These are phyloP conservation scores for Keithomyces neogunnii DNA, from an alignment of 2,329 filamentous ascomycete species.

Conservation along the genomic window DNA sequence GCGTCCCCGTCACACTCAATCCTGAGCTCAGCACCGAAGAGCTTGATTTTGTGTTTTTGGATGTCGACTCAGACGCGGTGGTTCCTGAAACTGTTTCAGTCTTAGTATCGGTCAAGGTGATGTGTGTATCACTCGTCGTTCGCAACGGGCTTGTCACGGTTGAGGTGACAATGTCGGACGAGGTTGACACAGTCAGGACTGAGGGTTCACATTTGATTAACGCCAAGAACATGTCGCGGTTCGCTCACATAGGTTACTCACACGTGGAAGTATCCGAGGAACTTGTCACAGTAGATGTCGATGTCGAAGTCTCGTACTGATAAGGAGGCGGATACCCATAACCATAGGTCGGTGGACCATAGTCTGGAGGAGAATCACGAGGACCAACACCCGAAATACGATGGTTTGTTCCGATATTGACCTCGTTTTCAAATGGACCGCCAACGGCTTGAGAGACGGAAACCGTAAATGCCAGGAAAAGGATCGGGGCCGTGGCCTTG, in stretches of 20 bases:
- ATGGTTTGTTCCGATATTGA: background rate
- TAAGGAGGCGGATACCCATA: slow-evolving; percentile 14
- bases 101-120: background rate
- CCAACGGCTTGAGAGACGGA: slow-evolving; percentile 4
- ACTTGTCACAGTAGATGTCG: background rate
- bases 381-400: slow-evolving; percentile 1
- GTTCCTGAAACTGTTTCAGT: background rate
- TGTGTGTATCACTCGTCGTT: background rate
- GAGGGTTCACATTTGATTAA: background rate
- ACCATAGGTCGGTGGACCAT: slow-evolving; percentile 11
- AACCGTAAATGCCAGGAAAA: slow-evolving; percentile 2
- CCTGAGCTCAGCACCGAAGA: slow-evolving; percentile 5
- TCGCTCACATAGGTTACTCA: slow-evolving; percentile 3
- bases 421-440: background rate
- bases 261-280: slow-evolving; percentile 3
- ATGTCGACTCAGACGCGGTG: background rate
- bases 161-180: background rate
- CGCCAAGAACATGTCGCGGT: background rate
- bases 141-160: background rate
- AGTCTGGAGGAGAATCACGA: slow-evolving; percentile 6
- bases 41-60: background rate
- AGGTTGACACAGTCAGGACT: background rate
- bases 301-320: slow-evolving; percentile 9
- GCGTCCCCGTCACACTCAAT: slow-evolving; percentile 6
- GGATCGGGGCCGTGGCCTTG: background rate